Evolutionary conservation across 2,329 filamentous ascomycete genomes (phyloP).

Genomic region (Fusarium concolor): DNA sequence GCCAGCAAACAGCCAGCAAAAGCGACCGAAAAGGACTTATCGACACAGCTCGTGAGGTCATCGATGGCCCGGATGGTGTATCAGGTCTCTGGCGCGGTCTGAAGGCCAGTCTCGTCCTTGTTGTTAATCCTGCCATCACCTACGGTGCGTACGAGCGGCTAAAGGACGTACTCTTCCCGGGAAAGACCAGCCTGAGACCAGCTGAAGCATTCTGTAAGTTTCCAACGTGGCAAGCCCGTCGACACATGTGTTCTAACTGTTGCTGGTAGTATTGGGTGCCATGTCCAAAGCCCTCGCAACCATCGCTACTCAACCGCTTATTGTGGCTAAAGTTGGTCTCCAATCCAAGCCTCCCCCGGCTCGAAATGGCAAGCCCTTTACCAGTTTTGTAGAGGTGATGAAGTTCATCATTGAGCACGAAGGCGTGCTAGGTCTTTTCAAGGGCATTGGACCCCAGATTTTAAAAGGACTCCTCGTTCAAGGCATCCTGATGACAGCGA

Average conservation of each 20-base stretch:
- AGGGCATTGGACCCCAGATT: slow-evolving; percentile 95
- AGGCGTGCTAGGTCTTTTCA: slow-evolving; percentile 86
- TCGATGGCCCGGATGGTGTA: slow-evolving; percentile 90
- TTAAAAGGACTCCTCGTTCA: slow-evolving; percentile 93
- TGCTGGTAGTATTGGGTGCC: slow-evolving; percentile 79
- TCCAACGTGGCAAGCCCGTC: background rate
- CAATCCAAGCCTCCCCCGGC: slow-evolving; percentile 91
- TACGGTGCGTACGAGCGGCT: slow-evolving; percentile 96
- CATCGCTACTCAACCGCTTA: slow-evolving; percentile 91
- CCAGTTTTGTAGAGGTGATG: slow-evolving; percentile 95
- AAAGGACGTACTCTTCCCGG: slow-evolving; percentile 80
- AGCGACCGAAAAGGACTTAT: slow-evolving; percentile 85
- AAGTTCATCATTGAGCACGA: slow-evolving; percentile 91
- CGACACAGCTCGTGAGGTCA: slow-evolving; percentile 88
- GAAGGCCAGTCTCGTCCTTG: slow-evolving; percentile 94
- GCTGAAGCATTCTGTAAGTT: slow-evolving; percentile 91
- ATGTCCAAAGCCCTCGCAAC: slow-evolving; percentile 94
- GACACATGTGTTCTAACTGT: slow-evolving; percentile 12
- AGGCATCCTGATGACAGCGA: slow-evolving; percentile 98
- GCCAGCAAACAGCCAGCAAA: slow-evolving; percentile 93
- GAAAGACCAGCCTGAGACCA: slow-evolving; percentile 78
- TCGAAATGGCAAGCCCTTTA: slow-evolving; percentile 90
- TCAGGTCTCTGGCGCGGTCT: slow-evolving; percentile 92
- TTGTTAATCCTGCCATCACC: slow-evolving; percentile 96
- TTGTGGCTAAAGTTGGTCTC: slow-evolving; percentile 96